Percentiles rank a stretch among this genome's conserved stretches.
These are phyloP conservation scores for Ophioceras dolichostomum DNA, from an alignment of 2,329 filamentous ascomycete species.

Conservation along the genomic window DNA sequence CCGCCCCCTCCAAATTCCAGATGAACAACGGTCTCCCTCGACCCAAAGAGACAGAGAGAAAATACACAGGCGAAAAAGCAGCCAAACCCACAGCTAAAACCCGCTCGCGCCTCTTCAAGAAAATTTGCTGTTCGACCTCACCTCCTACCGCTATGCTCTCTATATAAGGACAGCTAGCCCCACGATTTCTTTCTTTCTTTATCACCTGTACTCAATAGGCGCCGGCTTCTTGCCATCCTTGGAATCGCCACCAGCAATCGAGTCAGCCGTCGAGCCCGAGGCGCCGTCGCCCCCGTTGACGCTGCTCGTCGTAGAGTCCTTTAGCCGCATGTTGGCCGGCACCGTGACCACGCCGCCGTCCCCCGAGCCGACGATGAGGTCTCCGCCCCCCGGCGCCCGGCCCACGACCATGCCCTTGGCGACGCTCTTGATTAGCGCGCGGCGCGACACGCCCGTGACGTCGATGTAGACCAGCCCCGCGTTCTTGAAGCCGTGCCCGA, in stretches of 20 bases:
- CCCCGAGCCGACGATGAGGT: conserved; percentile 58
- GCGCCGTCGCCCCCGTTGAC: conserved; percentile 10
- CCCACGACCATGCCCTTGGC: conserved; percentile 94
- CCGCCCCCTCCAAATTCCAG: no score
- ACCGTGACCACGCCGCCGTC: conserved; percentile 21
- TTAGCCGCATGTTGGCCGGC: conserved; percentile 10
- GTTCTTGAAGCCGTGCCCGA: conserved; percentile 87
- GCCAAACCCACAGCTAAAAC: no score
- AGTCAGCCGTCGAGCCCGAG: not conserved
- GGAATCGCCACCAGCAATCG: no score
- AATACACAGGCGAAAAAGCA: no score
- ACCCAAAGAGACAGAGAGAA: no score
- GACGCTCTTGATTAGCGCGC: conserved; percentile 85
- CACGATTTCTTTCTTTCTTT: no score
- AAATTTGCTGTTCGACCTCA: no score
- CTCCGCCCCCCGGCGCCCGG: conserved; percentile 59
- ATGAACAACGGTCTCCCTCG: no score
- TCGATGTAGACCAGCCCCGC: conserved; percentile 97
- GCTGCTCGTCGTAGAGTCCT: conserved; percentile 5
- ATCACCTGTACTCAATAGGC: conserved; percentile 1
- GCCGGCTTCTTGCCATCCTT: conserved; percentile 5
- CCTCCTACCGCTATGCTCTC: no score
- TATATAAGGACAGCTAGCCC: no score
- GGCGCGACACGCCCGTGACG: conserved; percentile 79
- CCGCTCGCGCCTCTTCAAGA: no score